phyloP scores from a whole-genome alignment of 2,329 filamentous ascomycete species.

The Fusarium liriodendri region DNA sequence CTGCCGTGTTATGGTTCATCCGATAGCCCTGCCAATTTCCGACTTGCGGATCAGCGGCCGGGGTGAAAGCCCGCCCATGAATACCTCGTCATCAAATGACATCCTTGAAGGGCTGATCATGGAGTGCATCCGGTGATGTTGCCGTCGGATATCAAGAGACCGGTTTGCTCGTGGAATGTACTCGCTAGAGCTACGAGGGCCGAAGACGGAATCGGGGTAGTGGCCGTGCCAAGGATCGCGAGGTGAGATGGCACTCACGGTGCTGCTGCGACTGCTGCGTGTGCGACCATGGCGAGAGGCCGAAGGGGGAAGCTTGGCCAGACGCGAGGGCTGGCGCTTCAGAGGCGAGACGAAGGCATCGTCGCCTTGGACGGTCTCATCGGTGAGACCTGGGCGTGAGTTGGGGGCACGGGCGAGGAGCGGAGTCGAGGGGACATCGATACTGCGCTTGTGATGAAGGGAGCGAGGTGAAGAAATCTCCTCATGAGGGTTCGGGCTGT shows the following conservation, averaged over 20 bases:
- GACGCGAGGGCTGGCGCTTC: constrained; percentile 64
- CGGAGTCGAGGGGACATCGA: constrained; percentile 60
- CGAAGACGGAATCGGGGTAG: constrained; percentile 46
- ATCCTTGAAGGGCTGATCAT: constrained; percentile 55
- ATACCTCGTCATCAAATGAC: constrained; percentile 60
- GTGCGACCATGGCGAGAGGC: constrained; percentile 52
- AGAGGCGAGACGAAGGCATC: constrained; percentile 66
- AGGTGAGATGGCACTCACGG: constrained; percentile 53
- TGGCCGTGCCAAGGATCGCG: constrained; percentile 55
- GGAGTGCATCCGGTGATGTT: constrained; percentile 50
- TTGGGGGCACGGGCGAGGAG: constrained; percentile 71
- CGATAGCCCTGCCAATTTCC: constrained; percentile 66
- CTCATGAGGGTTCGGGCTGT: constrained; percentile 45
- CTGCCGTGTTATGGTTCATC: constrained; percentile 50
- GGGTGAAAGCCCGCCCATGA: constrained; percentile 60
- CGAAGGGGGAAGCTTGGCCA: constrained; percentile 61
- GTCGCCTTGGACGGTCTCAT: constrained; percentile 70
- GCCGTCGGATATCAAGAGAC: constrained; percentile 40
- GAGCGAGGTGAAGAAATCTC: constrained; percentile 43
- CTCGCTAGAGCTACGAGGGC: constrained; percentile 50
- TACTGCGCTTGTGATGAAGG: constrained; percentile 53
- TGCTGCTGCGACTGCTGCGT: constrained; percentile 59
- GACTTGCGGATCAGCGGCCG: constrained; percentile 59
- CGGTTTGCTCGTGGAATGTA: constrained; percentile 39
- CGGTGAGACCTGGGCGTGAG: constrained; percentile 70